phyloP scores from a whole-genome alignment of 179 eudicot species.

The Gypsophila paniculata region DNA sequence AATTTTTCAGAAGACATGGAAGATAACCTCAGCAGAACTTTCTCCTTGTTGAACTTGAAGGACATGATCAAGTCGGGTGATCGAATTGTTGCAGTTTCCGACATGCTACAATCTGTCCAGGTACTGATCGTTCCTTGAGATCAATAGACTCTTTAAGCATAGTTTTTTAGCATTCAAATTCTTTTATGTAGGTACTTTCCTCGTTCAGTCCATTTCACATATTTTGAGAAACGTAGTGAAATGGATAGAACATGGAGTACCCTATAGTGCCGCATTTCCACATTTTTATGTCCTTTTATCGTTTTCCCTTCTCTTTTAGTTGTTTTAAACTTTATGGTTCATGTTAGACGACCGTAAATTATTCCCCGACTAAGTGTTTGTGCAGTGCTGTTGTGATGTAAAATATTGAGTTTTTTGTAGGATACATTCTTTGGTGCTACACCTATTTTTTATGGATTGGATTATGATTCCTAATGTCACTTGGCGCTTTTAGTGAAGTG shows the following conservation, averaged over 20 bases:
- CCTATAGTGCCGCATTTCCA: background rate
- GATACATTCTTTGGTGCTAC: no score
- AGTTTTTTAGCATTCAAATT: background rate
- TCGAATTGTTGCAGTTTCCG: slow-evolving; percentile 56
- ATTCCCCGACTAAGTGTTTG: no score
- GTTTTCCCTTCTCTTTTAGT: background rate
- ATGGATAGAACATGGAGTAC: no score
- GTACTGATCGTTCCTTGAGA: slow-evolving; percentile 32
- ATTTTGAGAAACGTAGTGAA: no score
- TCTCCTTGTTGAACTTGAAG: slow-evolving; percentile 43
- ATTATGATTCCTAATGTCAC: no score
- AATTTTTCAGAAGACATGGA: slow-evolving; percentile 67
- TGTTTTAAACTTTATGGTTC: background rate
- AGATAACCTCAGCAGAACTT: slow-evolving; percentile 43
- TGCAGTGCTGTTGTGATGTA: no score
- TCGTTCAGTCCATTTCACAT: no score
- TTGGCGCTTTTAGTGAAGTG: no score
- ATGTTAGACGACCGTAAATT: no score
- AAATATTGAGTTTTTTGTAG: no score
- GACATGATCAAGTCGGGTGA: slow-evolving; percentile 66
- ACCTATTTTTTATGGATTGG: no score
- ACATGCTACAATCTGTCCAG: slow-evolving; percentile 64
- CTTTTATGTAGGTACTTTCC: background rate
- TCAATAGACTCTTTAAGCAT: background rate
- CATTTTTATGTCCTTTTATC: background rate